Conservation (phyloP, 1,284 basidiomycete genomes). For the Moesziomyces sp. region DNA sequence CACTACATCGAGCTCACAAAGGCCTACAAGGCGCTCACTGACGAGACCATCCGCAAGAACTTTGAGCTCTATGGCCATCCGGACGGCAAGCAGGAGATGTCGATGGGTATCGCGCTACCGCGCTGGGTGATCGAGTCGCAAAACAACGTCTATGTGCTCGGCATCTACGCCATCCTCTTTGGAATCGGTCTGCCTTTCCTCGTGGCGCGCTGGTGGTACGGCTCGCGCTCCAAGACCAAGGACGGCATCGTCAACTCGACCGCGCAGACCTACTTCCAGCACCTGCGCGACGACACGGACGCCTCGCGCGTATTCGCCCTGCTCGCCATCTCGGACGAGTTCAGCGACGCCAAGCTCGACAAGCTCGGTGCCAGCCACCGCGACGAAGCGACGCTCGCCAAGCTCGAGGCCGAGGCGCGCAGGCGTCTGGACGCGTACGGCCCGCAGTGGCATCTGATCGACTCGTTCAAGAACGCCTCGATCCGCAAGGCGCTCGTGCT, state of each 20-base stretch:
- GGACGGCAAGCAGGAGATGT: slow-evolving; percentile 92
- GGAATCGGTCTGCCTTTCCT: slow-evolving; percentile 86
- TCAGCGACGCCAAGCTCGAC: slow-evolving; percentile 72
- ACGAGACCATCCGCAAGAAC: slow-evolving; percentile 92
- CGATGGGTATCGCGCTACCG: slow-evolving; percentile 95
- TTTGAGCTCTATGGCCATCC: slow-evolving; percentile 92
- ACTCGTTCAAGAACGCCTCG: slow-evolving; percentile 49
- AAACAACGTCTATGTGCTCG: slow-evolving; percentile 91
- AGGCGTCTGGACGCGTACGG: slow-evolving; percentile 24
- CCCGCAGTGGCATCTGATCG: slow-evolving; percentile 48
- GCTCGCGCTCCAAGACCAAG: slow-evolving; percentile 87
- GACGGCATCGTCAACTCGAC: slow-evolving; percentile 87
- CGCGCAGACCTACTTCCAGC: slow-evolving; percentile 89
- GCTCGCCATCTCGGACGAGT: slow-evolving; percentile 79
- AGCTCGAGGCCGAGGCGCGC: slow-evolving; percentile 71
- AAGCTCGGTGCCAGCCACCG: slow-evolving; percentile 45
- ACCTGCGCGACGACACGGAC: slow-evolving; percentile 81
- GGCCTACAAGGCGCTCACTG: slow-evolving; percentile 96
- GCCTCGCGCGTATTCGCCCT: slow-evolving; percentile 80
- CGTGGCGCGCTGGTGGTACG: slow-evolving; percentile 95
- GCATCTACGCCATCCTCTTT: slow-evolving; percentile 85
- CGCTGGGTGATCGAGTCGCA: slow-evolving; percentile 91
- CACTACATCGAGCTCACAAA: slow-evolving; percentile 95
- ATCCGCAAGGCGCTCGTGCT: slow-evolving; percentile 69
- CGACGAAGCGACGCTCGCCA: slow-evolving; percentile 55